Evolutionary conservation across 352 stramenopile species (phyloP).

Genomic region (Phytophthora brassicae): DNA sequence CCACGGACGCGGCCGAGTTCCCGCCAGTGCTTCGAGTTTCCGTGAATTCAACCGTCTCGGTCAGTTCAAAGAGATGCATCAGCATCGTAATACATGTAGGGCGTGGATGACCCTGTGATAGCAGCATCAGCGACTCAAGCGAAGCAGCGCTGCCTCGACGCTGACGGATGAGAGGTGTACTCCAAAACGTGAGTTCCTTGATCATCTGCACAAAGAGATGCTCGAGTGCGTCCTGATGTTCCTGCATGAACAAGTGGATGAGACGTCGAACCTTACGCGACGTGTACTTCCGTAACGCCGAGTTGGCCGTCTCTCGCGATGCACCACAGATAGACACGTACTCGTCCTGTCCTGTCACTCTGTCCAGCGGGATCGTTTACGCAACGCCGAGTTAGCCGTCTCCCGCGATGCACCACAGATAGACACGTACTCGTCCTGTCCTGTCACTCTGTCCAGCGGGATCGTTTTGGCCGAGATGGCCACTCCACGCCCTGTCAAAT

Average conservation of each 20-base stretch:
- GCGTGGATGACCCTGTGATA: slow-evolving; percentile 68
- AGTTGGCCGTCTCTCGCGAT: slow-evolving; percentile 82
- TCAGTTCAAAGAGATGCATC: slow-evolving; percentile 83
- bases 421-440: slow-evolving; percentile 86
- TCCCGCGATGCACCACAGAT: slow-evolving; percentile 84
- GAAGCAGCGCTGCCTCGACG: slow-evolving; percentile 52
- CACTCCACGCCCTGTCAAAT: slow-evolving; percentile 77
- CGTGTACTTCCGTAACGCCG: slow-evolving; percentile 84
- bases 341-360: slow-evolving; percentile 83
- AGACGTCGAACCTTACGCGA: slow-evolving; percentile 83
- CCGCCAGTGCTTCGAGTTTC: slow-evolving; percentile 38
- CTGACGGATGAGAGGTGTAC: slow-evolving; percentile 46
- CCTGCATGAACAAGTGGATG: slow-evolving; percentile 83
- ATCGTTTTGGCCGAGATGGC: slow-evolving; percentile 88
- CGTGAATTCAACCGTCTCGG: slow-evolving; percentile 83
- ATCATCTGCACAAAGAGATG: slow-evolving; percentile 83
- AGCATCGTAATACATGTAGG: slow-evolving; percentile 79
- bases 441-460: slow-evolving; percentile 82
- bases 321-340: slow-evolving; percentile 87
- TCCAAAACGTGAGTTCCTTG: slow-evolving; percentile 85
- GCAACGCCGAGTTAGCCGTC: slow-evolving; percentile 77
- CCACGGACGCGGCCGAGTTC: slow-evolving; percentile 52
- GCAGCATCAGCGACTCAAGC: slow-evolving; percentile 65
- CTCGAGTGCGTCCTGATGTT: slow-evolving; percentile 67
- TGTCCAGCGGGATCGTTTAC: slow-evolving; percentile 84